Conservation (phyloP, 164 flowering plant genomes). For the Vitis amurensis region DNA sequence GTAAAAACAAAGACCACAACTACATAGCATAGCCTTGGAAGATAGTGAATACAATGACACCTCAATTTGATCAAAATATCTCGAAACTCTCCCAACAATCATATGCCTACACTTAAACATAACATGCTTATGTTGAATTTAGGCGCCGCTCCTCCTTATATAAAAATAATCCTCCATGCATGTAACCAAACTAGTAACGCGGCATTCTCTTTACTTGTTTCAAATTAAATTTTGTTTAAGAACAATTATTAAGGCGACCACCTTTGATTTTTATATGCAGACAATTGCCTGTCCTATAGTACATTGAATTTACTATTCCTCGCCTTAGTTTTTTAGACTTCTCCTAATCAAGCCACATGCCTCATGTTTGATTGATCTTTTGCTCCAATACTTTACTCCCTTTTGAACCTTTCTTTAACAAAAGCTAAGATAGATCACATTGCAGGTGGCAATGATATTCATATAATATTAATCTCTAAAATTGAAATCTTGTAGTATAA, state of each 20-base stretch:
- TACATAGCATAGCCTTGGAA: neutral
- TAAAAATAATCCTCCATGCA: neutral
- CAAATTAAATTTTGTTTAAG: neutral
- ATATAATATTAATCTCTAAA: neutral
- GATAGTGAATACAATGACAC: neutral
- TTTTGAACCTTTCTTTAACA: neutral
- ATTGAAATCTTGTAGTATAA: neutral
- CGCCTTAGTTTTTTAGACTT: slow-evolving; percentile 2
- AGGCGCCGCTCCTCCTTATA: neutral
- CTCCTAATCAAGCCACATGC: slow-evolving; percentile 24
- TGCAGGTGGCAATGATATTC: neutral
- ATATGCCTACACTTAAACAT: neutral
- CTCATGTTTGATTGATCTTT: slow-evolving; percentile 18
- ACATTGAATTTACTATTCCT: slow-evolving; percentile 15
- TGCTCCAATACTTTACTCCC: slow-evolving; percentile 3
- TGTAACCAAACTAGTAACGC: slow-evolving; percentile 13
- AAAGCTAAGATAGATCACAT: neutral
- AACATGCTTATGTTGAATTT: slow-evolving; percentile 11
- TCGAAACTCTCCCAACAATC: neutral
- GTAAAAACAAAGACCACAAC: neutral
- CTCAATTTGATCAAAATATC: neutral
- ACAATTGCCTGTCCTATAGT: slow-evolving; percentile 11
- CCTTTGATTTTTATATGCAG: neutral
- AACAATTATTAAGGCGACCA: neutral
- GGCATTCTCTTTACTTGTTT: slow-evolving; percentile 6